A percentile compares a stretch with the other conserved stretches of the same genome.
Evolutionary conservation across 306 rosid genomes (phyloP).

Genomic region (Lablab purpureus): DNA sequence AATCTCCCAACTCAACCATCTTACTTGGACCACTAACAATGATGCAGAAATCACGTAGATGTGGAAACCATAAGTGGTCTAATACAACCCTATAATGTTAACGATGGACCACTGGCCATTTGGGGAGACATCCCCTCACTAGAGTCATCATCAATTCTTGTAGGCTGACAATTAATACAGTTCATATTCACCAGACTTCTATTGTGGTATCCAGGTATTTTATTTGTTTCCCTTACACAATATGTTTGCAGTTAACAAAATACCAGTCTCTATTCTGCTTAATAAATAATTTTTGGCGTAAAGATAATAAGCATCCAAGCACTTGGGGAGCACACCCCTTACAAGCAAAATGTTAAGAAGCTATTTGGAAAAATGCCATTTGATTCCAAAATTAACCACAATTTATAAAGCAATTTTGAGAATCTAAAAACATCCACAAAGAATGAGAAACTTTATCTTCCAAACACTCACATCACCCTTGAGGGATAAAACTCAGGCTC

Average conservation of each 20-base stretch:
- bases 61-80: not conserved
- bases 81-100: not conserved
- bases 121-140: not conserved
- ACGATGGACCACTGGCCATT: not conserved
- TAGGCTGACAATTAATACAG: not conserved
- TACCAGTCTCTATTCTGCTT: not conserved
- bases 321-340: too few species aligned
- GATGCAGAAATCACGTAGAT: not conserved
- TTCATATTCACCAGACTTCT: not conserved
- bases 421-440: not conserved
- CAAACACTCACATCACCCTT: not conserved
- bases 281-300: not conserved
- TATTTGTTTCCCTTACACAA: not conserved
- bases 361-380: not conserved
- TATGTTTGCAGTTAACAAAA: not conserved
- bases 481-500: not conserved
- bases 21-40: not conserved
- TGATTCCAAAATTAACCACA: not conserved
- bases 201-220: not conserved
- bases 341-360: not conserved
- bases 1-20: not conserved
- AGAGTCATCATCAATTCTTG: not conserved
- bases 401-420: not conserved
- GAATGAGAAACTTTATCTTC: conserved; percentile 4
- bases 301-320: not conserved